Evolutionary conservation across 306 rosid genomes (phyloP).

Genomic region (Cicer cuneatum): DNA sequence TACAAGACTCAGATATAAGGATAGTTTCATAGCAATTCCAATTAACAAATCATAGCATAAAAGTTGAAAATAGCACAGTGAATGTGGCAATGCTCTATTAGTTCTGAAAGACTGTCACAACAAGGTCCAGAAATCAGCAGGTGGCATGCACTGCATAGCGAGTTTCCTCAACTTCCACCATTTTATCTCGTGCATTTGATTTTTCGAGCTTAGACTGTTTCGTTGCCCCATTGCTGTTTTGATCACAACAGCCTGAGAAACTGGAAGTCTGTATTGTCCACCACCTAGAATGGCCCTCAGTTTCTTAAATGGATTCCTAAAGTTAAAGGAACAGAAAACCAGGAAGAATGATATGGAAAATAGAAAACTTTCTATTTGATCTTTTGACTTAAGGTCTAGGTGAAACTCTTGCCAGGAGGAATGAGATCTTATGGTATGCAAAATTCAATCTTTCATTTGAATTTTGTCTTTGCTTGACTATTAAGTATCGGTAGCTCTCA

Average conservation of each 20-base stretch:
- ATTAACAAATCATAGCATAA: background rate
- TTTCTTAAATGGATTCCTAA: slow-evolving; percentile 1
- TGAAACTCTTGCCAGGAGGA: background rate
- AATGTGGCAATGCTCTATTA: background rate
- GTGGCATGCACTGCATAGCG: background rate
- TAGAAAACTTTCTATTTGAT: background rate
- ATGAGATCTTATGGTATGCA: background rate
- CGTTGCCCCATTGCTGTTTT: background rate
- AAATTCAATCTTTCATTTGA: background rate
- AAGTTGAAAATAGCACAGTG: background rate
- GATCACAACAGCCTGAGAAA: background rate
- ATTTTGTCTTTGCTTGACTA: background rate
- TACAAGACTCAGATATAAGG: slow-evolving; percentile 2
- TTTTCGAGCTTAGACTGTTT: background rate
- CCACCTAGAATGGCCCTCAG: background rate
- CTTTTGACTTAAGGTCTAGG: background rate
- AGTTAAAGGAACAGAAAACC: background rate
- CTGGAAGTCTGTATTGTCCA: background rate
- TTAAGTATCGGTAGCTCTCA: no score
- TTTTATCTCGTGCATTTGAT: slow-evolving; percentile 4
- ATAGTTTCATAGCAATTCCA: background rate
- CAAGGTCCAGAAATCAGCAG: background rate
- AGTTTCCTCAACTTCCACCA: slow-evolving; percentile 1
- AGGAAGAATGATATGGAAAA: background rate
- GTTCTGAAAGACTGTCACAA: background rate